Conservation (phyloP, 176 grass and related monocot species). For the Cenchrus americanus region DNA sequence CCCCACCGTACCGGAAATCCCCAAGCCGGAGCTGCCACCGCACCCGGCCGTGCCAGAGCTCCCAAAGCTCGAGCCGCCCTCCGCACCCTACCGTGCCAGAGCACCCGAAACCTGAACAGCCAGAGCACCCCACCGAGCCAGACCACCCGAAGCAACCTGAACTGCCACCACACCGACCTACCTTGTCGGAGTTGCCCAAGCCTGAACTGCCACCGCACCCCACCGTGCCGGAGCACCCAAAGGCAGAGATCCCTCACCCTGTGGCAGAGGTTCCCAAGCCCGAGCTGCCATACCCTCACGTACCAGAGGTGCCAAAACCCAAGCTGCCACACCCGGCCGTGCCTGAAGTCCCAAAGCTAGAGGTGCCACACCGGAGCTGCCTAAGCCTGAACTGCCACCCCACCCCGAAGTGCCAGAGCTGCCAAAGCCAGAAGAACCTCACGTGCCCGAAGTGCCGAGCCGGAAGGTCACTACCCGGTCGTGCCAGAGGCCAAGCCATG, state of each 20-base stretch:
- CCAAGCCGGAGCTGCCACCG: background rate
- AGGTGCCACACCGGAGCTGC: background rate
- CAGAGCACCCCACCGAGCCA: background rate
- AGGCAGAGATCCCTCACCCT: background rate
- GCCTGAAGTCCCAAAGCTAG: background rate
- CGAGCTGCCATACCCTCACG: background rate
- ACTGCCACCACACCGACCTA: background rate
- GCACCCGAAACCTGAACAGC: background rate
- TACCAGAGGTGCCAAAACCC: background rate
- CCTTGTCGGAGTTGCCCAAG: background rate
- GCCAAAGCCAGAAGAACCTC: background rate
- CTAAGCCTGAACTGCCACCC: background rate
- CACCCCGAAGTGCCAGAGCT: background rate
- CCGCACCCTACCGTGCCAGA: background rate
- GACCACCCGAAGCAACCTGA: background rate
- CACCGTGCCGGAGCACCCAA: background rate
- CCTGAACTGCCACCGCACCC: background rate
- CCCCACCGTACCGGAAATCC: background rate
- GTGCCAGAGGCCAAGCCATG: slow-evolving; percentile 16
- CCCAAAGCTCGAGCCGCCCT: background rate
- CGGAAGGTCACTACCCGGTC: background rate
- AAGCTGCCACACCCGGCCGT: background rate
- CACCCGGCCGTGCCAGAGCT: background rate
- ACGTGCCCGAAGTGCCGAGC: background rate
- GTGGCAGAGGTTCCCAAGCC: slow-evolving; percentile 22